Percentiles rank a stretch among this genome's conserved stretches.
Evolutionary conservation across 352 stramenopile genomes (phyloP).

Genomic region (Phytophthora pisi): DNA sequence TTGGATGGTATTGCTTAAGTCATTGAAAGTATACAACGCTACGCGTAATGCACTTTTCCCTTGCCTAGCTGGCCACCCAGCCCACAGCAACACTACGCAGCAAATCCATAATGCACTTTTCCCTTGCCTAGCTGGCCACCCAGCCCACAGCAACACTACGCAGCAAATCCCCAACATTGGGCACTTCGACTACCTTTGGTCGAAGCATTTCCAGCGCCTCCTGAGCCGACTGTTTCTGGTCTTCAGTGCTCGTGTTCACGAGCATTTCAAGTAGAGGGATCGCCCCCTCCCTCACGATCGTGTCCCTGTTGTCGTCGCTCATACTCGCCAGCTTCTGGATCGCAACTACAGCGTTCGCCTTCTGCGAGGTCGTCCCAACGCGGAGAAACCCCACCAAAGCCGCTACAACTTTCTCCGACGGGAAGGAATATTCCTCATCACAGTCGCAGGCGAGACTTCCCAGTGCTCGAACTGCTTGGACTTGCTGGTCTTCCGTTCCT

Average conservation of each 20-base stretch:
- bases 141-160: conserved; percentile 9
- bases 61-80: neutral
- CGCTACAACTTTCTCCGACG: conserved; percentile 1
- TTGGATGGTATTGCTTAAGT: neutral
- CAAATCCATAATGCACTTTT: neutral
- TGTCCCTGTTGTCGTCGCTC: conserved; percentile 9
- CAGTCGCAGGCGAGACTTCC: conserved; percentile 2
- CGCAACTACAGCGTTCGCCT: conserved; percentile 7
- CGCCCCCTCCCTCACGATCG: conserved; percentile 9
- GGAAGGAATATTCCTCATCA: neutral
- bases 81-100: conserved; percentile 4
- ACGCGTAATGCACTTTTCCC: no score
- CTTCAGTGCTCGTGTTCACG: neutral
- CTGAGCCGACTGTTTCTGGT: conserved; percentile 5
- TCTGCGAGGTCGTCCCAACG: conserved; percentile 8
- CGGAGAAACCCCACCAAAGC: conserved; percentile 10
- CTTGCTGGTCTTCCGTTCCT: conserved; percentile 14
- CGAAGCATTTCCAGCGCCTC: conserved; percentile 2
- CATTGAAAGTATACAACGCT: neutral
- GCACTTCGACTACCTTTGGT: neutral
- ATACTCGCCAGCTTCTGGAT: conserved; percentile 9
- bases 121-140: neutral
- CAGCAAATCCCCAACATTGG: neutral
- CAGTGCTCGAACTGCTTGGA: conserved; percentile 7
- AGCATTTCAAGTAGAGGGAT: conserved; percentile 15